These are phyloP conservation scores for Castanospermum australe DNA, from an alignment of 306 rosid genomes.

Conservation along the genomic window DNA sequence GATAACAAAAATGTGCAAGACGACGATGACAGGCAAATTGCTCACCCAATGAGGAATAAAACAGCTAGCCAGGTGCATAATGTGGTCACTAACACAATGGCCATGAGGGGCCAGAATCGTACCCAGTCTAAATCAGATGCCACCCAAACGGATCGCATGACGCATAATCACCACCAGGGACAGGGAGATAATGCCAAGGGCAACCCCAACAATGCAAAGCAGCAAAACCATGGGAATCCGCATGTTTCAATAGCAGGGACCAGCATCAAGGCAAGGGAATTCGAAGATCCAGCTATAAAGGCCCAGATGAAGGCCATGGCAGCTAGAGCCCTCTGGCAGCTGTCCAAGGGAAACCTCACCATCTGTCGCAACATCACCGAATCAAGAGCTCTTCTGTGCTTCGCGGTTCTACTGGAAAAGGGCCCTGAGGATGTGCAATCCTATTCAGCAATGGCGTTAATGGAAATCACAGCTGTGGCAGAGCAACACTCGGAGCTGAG, in stretches of 20 bases:
- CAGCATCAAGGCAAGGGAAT: slow-evolving; percentile 61
- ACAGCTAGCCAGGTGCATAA: not conserved
- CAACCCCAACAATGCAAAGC: not conserved
- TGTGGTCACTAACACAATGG: slow-evolving; percentile 12
- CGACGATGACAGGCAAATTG: not conserved
- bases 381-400: slow-evolving; percentile 65
- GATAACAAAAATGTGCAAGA: not conserved
- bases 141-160: not conserved
- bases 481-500: slow-evolving; percentile 55
- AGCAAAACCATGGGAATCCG: not conserved
- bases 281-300: slow-evolving; percentile 48
- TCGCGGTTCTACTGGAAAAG: slow-evolving; percentile 58
- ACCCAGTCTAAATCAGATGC: not conserved
- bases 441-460: slow-evolving; percentile 53
- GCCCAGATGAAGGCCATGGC: slow-evolving; percentile 65
- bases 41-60: slow-evolving; percentile 28
- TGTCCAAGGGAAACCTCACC: slow-evolving; percentile 42
- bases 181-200: not conserved
- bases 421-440: slow-evolving; percentile 45
- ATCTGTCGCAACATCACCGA: slow-evolving; percentile 58
- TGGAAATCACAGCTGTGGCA: slow-evolving; percentile 62
- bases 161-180: not conserved
- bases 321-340: slow-evolving; percentile 58
- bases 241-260: slow-evolving; percentile 15
- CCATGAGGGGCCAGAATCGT: not conserved